Conservation (phyloP, 352 stramenopile genomes). For the Phytophthora fragariae region DNA sequence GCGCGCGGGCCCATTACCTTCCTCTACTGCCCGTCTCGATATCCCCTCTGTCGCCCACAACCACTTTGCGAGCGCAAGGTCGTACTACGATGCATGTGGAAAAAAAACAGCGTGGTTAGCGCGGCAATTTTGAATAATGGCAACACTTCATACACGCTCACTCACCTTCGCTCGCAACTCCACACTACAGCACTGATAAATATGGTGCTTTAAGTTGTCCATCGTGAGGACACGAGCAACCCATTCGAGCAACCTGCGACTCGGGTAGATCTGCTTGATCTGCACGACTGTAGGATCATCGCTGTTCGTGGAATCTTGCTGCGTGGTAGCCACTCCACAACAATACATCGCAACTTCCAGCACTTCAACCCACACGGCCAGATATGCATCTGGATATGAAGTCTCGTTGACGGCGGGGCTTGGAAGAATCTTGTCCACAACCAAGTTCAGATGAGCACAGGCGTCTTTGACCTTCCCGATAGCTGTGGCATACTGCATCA, state of each 20-base stretch:
- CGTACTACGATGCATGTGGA: slow-evolving; percentile 50
- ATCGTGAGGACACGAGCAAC: slow-evolving; percentile 51
- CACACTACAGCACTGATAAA: slow-evolving; percentile 57
- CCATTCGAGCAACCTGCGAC: slow-evolving; percentile 59
- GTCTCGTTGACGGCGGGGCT: slow-evolving; percentile 24
- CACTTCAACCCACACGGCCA: slow-evolving; percentile 65
- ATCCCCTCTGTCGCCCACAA: slow-evolving; percentile 69
- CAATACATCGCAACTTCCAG: slow-evolving; percentile 66
- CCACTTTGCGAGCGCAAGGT: slow-evolving; percentile 77
- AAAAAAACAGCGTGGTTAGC: not conserved
- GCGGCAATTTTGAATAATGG: not conserved
- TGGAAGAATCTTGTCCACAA: slow-evolving; percentile 62
- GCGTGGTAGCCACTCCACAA: slow-evolving; percentile 38
- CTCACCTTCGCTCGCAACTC: slow-evolving; percentile 68
- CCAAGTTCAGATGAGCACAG: slow-evolving; percentile 60
- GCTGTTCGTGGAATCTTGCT: slow-evolving; percentile 4
- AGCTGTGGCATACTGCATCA: slow-evolving; percentile 59
- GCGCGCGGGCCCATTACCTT: not conserved
- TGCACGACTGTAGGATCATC: not conserved
- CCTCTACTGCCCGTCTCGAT: slow-evolving; percentile 2
- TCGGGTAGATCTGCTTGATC: slow-evolving; percentile 64
- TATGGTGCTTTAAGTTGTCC: slow-evolving; percentile 48
- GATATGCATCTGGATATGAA: slow-evolving; percentile 59
- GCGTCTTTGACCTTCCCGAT: slow-evolving; percentile 64
- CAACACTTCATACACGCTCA: not conserved